Evolutionary conservation across 768 basidiomycete genomes (phyloP).

Genomic region (Brasilioporus rufonigricans): DNA sequence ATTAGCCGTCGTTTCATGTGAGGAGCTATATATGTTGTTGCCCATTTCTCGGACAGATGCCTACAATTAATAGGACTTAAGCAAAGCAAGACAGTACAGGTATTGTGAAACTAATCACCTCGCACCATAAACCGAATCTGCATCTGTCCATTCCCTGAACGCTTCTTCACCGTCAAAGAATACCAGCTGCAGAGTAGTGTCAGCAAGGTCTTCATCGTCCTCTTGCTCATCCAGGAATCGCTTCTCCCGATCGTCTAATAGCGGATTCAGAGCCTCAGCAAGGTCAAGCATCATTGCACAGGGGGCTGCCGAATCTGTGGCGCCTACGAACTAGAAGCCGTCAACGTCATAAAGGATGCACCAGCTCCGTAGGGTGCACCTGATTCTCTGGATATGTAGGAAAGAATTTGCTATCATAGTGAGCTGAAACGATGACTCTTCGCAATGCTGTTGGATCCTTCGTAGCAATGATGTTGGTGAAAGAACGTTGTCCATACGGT

Average conservation of each 20-base stretch:
- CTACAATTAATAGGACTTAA: constrained; percentile 39
- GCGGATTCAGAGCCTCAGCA: constrained; percentile 75
- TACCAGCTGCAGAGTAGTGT: constrained; percentile 86
- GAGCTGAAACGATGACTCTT: constrained; percentile 85
- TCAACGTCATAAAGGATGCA: constrained; percentile 7
- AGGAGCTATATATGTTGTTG: constrained; percentile 59
- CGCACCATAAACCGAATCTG: constrained; percentile 94
- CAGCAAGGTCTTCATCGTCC: constrained; percentile 73
- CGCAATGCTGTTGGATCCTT: constrained; percentile 84
- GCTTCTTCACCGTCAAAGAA: constrained; percentile 99
- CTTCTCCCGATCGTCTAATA: constrained; percentile 60
- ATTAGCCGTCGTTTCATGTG: constrained; percentile 59
- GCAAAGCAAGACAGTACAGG: not conserved
- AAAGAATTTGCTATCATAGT: constrained; percentile 93
- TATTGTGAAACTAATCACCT: constrained; percentile 45
- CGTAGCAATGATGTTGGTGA: constrained; percentile 93
- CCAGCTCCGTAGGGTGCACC: constrained; percentile 39
- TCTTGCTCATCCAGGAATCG: constrained; percentile 54
- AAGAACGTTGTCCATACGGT: constrained; percentile 74
- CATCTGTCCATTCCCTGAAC: constrained; percentile 82
- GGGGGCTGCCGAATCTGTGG: constrained; percentile 94
- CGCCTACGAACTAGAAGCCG: constrained; percentile 79
- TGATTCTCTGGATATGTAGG: constrained; percentile 67
- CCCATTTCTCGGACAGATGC: constrained; percentile 89
- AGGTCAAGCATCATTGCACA: constrained; percentile 94